Evolutionary conservation across 2,329 filamentous ascomycete genomes (phyloP), one percentile per base, ranked within the genome.

Genomic region (Cercospora sp.): DNA sequence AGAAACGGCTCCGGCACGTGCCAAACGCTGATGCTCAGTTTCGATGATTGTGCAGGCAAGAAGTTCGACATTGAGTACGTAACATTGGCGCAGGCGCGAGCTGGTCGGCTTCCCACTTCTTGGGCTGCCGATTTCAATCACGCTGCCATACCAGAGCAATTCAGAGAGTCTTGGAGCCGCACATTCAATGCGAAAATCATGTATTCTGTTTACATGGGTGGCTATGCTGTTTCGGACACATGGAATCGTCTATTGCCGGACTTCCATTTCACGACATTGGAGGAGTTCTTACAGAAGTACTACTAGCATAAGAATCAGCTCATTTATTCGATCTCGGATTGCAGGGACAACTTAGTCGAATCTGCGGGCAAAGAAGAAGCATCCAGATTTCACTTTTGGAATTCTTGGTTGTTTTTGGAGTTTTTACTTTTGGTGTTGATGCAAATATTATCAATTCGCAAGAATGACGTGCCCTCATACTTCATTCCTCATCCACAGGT

Each of bases 181-280:
- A 61, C 59, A 39, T 61, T 61, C 36, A 60, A 64, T 45, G 57
- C 58, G 20, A 33, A 62, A 55, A 33, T 53, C 12, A 60, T 61
- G 26, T 61, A 61, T 31, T 61, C 59, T 23, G 26, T 66, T 18
- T 59, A 60, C 18, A 20, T 60, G 23, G 58, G 48, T 66, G 64
- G 45, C 39, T 84, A 81, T 82, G 76, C 80, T 67, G 77, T 81
- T 0, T 78, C 81, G 16, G 78, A 80, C 39, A 81, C 84, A 67
- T 83, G 79, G 76, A 86, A 86, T 67, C 68, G 77, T 60, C 71
- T 82, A 18, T 77, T 83, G 31, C 82, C 83, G 0, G 80, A 84
- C 23, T 82, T 81, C 45, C 64, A 80, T 65, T 85, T 85, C 60
- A 79, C 74, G 1, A 65, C 72, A 8, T 72, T 77, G 1, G 81